Conservation (phyloP, 768 basidiomycete genomes). For the Infundibulicybe gibba region DNA sequence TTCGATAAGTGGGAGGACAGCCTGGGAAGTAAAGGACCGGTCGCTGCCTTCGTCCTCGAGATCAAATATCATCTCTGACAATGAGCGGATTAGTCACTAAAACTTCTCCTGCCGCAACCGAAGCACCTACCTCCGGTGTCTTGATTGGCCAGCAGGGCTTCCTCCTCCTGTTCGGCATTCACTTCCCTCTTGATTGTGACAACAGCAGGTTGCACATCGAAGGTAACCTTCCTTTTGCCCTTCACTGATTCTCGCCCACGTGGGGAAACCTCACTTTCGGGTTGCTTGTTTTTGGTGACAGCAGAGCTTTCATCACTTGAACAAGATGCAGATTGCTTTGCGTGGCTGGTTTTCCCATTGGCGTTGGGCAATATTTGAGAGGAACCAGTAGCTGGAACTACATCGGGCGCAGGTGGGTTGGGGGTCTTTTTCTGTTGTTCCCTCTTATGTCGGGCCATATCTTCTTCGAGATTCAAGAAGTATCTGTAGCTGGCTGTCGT, state of each 20-base stretch:
- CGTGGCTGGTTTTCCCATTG: slow-evolving; percentile 15
- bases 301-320: slow-evolving; percentile 12
- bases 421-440: slow-evolving; percentile 16
- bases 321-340: slow-evolving; percentile 9
- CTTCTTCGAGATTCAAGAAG: slow-evolving; percentile 40
- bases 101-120: no score
- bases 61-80: slow-evolving; percentile 63
- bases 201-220: slow-evolving; percentile 60
- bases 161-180: slow-evolving; percentile 25
- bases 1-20: slow-evolving; percentile 38
- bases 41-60: slow-evolving; percentile 50
- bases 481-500: slow-evolving; percentile 43
- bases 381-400: slow-evolving; percentile 16
- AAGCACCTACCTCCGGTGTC: slow-evolving; percentile 42
- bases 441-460: slow-evolving; percentile 31
- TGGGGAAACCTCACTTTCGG: slow-evolving; percentile 15
- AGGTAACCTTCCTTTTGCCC: slow-evolving; percentile 69
- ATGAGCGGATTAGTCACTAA: not conserved
- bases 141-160: slow-evolving; percentile 19
- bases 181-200: slow-evolving; percentile 40
- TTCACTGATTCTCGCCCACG: slow-evolving; percentile 32
- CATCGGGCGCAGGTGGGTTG: slow-evolving; percentile 9
- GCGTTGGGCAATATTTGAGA: slow-evolving; percentile 14
- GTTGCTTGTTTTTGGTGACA: slow-evolving; percentile 14
- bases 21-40: slow-evolving; percentile 26